Conservation (phyloP, 2,329 filamentous ascomycete species). For the Dothideomycetes sp. region DNA sequence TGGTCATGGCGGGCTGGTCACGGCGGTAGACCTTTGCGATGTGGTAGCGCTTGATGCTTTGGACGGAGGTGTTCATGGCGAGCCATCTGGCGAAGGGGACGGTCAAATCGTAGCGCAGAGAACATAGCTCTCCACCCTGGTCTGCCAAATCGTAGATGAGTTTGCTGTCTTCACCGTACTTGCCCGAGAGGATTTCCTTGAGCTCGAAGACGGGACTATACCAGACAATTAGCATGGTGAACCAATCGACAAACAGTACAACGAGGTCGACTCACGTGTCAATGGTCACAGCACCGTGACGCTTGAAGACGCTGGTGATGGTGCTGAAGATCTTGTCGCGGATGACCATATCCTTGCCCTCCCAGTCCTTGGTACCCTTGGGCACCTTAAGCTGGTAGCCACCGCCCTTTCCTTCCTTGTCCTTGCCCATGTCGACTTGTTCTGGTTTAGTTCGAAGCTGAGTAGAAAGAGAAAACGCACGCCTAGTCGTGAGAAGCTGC, state of each 20-base stretch:
- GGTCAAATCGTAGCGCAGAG: constrained; percentile 77
- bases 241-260: neutral
- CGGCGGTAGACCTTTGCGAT: constrained; percentile 85
- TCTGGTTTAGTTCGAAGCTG: neutral
- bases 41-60: constrained; percentile 87
- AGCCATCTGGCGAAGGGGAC: constrained; percentile 88
- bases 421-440: constrained; percentile 36
- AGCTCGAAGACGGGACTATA: constrained; percentile 66
- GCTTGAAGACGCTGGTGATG: constrained; percentile 72
- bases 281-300: constrained; percentile 69
- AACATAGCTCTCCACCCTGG: constrained; percentile 78
- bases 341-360: constrained; percentile 68
- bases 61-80: constrained; percentile 76
- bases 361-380: constrained; percentile 85
- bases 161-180: constrained; percentile 88
- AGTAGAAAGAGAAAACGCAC: constrained; percentile 10
- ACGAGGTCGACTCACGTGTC: constrained; percentile 50
- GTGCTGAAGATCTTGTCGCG: constrained; percentile 70
- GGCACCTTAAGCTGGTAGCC: constrained; percentile 68
- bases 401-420: constrained; percentile 29
- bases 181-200: constrained; percentile 75
- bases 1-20: constrained; percentile 77
- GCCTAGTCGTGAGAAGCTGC: neutral
- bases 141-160: constrained; percentile 86
- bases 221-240: constrained; percentile 13